Base-by-base conservation (phyloP, 192 early-diverging fungal species). In the Coemansia sp. region DNA sequence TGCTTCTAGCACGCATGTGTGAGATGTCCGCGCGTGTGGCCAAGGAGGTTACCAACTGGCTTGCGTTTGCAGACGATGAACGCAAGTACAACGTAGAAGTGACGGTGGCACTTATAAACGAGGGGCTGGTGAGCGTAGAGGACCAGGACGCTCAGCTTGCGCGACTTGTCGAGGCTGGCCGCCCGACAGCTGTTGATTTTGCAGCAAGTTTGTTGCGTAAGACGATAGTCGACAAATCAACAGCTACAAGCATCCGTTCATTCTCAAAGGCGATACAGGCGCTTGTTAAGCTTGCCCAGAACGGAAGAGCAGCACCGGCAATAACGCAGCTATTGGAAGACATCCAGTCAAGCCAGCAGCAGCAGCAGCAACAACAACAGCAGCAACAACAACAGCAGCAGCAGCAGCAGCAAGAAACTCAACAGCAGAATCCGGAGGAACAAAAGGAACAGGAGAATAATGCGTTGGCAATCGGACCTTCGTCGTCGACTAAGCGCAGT, bases 31-130 rank as follows among this genome's bases (percentile, higher is more conserved):
- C 85, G 53, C 88, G 88, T 36, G 89, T 94, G 9, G 87, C 85
- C 16, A 90, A 90, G 60, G 94, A 98, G 72, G 92, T 98, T 30
- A 91, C 87, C 12, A 87, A 88, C 36, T 99, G 98, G 98, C 76
- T 99, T 20, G 85, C 95, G 24, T 96, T 93, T 81, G 89, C 92
- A 4, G 94, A 96, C 62, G 98, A 99, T 69, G 97, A 97, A 77
- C 92, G 95, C 69, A 95, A 97, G 74, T 92, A 89, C 68, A 94
- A 93, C 64, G 93, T 97, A 3, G 86, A 90, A 11, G 92, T 92
- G 0, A 92, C 94, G 1, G 77, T 92, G 20, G 88, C 91, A 9
- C 83, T 99, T 44, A 89, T 97, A 66, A 89, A 91, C 62, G 89
- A 90, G 14, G 84, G 90, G 0, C 80, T 99, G 26, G 80, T 99